A percentile compares a stretch with the other conserved stretches of the same genome.
These are phyloP conservation scores for Lanmaoa rubissima DNA, from an alignment of 768 basidiomycete genomes.

Conservation along the genomic window DNA sequence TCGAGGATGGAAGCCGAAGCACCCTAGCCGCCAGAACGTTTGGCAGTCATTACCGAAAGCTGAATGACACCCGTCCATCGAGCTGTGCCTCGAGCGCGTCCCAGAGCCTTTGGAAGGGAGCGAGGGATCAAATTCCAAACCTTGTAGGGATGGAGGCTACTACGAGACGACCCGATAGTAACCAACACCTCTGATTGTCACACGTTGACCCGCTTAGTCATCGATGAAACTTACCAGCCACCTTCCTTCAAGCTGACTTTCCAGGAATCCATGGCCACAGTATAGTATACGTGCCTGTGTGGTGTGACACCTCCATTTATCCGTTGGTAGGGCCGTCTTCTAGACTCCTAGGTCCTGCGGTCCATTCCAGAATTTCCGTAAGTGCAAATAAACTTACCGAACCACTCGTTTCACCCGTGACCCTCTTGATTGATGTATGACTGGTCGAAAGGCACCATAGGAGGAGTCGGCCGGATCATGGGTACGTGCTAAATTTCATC, in stretches of 20 bases:
- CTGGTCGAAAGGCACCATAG: background rate
- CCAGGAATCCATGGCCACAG: constrained; percentile 2
- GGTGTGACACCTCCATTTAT: background rate
- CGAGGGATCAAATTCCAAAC: background rate
- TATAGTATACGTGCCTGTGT: background rate
- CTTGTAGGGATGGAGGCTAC: background rate
- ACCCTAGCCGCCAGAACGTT: background rate
- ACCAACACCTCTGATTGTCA: background rate
- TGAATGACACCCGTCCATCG: background rate
- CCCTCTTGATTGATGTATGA: background rate
- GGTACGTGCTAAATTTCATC: background rate
- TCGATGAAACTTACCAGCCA: background rate
- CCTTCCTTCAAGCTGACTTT: constrained; percentile 19
- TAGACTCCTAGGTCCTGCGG: background rate
- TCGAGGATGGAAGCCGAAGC: constrained; percentile 11
- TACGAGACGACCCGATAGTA: too few relatives aligned
- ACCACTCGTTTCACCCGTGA: background rate
- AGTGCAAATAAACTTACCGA: constrained; percentile 7
- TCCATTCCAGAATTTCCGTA: constrained; percentile 18
- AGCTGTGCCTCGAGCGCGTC: background rate
- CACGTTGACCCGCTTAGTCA: constrained; percentile 24
- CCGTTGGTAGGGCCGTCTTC: background rate
- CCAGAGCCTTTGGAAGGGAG: background rate
- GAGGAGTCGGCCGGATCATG: constrained; percentile 25
- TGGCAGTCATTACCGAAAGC: background rate